These are phyloP conservation scores for Spathaspora sp. DNA, from an alignment of 1,139 yeast species.

Conservation along the genomic window DNA sequence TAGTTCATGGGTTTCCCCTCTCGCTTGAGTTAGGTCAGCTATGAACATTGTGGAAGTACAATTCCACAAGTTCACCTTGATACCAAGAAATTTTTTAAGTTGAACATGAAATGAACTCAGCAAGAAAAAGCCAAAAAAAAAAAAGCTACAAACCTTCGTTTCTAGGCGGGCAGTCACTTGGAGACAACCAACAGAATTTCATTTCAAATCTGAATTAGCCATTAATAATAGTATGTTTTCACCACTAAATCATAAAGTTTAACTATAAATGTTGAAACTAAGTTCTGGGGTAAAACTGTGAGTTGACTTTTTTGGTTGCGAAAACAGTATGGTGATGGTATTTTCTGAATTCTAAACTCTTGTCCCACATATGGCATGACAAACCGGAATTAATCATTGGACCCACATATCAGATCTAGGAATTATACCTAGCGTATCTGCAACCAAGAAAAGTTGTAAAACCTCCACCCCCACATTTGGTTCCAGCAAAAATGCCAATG, in stretches of 20 bases:
- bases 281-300: too few species aligned
- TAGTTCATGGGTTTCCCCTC: too few species aligned
- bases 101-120: neutral
- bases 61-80: neutral
- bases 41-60: too few species aligned
- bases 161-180: neutral
- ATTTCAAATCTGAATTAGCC: neutral
- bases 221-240: too few species aligned
- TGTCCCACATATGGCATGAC: neutral
- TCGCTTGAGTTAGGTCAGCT: too few species aligned
- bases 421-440: neutral
- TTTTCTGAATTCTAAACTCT: neutral
- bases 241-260: too few species aligned
- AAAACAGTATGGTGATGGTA: neutral
- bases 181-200: neutral
- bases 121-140: neutral
- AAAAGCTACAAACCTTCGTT: neutral
- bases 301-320: too few species aligned
- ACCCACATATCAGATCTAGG: neutral
- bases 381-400: neutral
- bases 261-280: too few species aligned
- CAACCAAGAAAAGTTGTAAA: slow-evolving; percentile 1
- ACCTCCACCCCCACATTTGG: neutral
- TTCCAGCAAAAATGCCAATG: neutral
- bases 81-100: neutral